Base-by-base conservation (phyloP, 73 alveolate species). In the Breviolum minutum region DNA sequence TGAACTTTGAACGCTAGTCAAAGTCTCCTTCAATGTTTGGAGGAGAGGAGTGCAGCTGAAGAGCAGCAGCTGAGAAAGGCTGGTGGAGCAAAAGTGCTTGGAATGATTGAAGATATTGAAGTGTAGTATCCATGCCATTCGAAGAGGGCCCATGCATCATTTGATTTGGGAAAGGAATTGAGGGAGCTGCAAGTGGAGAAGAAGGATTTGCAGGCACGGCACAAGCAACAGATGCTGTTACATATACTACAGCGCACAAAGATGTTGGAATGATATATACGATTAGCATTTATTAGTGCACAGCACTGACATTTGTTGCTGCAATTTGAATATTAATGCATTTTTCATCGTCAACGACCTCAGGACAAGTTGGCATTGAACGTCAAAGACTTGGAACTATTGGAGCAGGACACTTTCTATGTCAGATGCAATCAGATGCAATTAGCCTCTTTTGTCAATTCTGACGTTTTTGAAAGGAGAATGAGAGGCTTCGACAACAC, bases 21-120 rank as follows among this genome's bases (percentile, higher is more conserved):
- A 40, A 40, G 0, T 40, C 74, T 66, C 11, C 24, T 68, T 80
- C 11, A 13, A 19, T 19, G 29, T 40, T 83, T 12, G 22, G 13
- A 87, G 95, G 95, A 87, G 84, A 68, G 54, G 69, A 66, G 84
- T 29, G 95, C 95, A 6, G 95, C 95, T 29, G 95, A 87, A 87
- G 95, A 87, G 68, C 95, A 87, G 84, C 95, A 87, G 84, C 84
- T 87, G 68, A 64, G 95, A 87, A 87, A 87, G 95, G 95, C 79
- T 40, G 54, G 54, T 40, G 54, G 54, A 40, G 54, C 54, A 40
- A 29, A 6, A 32, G 87, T 32, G 13, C 85, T n/a, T 76, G 32
- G 81, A 71, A 30, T 20, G 10, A 30, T 40, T 40, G 54, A 40
- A 40, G 54, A 0, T 0, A 30, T 40, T 40, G 54, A 40, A 40